Evolutionary conservation across 176 grass and related monocot species (phyloP).

Genomic region (Saccharum officinarum): DNA sequence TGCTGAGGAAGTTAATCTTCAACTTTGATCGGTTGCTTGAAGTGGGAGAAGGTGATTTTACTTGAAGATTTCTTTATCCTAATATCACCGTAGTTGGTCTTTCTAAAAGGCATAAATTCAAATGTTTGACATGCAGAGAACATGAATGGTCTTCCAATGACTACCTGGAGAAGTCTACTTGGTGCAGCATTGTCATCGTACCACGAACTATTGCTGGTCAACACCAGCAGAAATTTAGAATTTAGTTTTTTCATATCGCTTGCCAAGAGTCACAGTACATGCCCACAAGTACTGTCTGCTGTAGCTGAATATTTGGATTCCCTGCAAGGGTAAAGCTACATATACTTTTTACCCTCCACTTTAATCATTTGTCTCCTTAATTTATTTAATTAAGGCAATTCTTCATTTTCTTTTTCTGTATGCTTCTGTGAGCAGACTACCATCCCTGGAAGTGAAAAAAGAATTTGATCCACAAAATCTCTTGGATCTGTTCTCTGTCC

Average conservation of each 20-base stretch:
- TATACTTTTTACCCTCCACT: neutral
- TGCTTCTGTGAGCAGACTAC: conserved; percentile 26
- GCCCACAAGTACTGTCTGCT: conserved; percentile 68
- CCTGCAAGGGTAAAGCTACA: conserved; percentile 50
- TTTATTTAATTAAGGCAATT: neutral
- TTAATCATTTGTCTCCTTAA: neutral
- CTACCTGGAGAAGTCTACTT: conserved; percentile 79
- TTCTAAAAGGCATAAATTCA: conserved; percentile 10
- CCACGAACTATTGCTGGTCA: conserved; percentile 46
- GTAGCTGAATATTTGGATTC: conserved; percentile 80
- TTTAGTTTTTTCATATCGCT: conserved; percentile 57
- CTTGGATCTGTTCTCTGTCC: conserved; percentile 44
- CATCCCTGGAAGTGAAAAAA: conserved; percentile 36
- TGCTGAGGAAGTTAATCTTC: conserved; percentile 71
- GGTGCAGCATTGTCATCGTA: conserved; percentile 74
- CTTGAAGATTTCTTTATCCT: conserved; percentile 17
- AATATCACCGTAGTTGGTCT: conserved; percentile 9
- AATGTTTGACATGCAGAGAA: conserved; percentile 35
- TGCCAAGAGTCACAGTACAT: conserved; percentile 76
- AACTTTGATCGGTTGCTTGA: conserved; percentile 54
- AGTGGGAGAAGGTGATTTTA: conserved; percentile 61
- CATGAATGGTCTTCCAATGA: conserved; percentile 59
- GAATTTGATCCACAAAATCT: conserved; percentile 56
- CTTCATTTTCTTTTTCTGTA: conserved; percentile 29
- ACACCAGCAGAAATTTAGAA: conserved; percentile 44